Percentiles rank a stretch among this genome's conserved stretches.
Evolutionary conservation across 768 basidiomycete genomes (phyloP).

Genomic region (Boletus rex-veris): DNA sequence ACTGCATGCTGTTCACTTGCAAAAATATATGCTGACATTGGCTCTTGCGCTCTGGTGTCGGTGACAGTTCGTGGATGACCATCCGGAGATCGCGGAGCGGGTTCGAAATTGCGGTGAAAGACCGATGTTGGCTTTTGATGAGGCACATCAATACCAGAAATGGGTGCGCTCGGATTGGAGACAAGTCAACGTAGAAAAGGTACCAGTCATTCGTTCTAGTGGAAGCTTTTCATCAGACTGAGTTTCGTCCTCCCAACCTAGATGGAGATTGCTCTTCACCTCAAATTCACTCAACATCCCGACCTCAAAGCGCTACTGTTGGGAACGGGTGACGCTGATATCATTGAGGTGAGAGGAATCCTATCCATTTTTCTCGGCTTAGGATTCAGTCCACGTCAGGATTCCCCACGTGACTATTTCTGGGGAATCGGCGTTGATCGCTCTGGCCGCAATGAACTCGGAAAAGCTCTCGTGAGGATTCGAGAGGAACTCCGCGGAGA

Average conservation of each 20-base stretch:
- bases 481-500: slow-evolving; percentile 49
- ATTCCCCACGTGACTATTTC: slow-evolving; percentile 74
- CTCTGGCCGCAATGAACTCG: slow-evolving; percentile 69
- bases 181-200: slow-evolving; percentile 63
- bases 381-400: slow-evolving; percentile 33
- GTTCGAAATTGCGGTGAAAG: slow-evolving; percentile 61
- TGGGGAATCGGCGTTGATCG: slow-evolving; percentile 73
- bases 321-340: slow-evolving; percentile 59
- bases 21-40: neutral
- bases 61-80: slow-evolving; percentile 53
- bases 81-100: slow-evolving; percentile 64
- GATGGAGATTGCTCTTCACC: slow-evolving; percentile 65
- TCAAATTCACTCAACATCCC: slow-evolving; percentile 69
- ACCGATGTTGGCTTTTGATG: slow-evolving; percentile 62
- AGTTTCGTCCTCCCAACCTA: slow-evolving; percentile 20
- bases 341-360: slow-evolving; percentile 56
- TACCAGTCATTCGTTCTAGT: slow-evolving; percentile 20
- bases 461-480: slow-evolving; percentile 64
- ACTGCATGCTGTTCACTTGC: neutral
- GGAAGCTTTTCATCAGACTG: neutral
- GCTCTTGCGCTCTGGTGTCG: neutral
- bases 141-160: slow-evolving; percentile 61
- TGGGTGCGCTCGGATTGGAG: slow-evolving; percentile 67
- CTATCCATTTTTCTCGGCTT: neutral
- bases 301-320: slow-evolving; percentile 58